Evolutionary conservation across 129 eudicot species (phyloP).

Genomic region (carrot (Daucus carota)): DNA sequence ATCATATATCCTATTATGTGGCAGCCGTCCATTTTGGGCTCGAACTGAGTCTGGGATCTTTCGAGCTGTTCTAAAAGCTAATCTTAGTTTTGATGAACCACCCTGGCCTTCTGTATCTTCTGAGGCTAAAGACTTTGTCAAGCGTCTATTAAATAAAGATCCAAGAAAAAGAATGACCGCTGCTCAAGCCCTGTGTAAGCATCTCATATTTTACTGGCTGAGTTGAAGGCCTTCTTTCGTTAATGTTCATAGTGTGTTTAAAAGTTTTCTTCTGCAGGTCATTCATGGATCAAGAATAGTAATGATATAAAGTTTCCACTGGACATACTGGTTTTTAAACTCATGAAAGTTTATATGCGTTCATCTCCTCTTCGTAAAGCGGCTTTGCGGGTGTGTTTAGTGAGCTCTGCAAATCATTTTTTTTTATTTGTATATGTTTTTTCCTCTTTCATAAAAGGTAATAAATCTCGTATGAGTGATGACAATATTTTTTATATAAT

Average conservation of each 20-base stretch:
- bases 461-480: background rate
- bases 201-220: background rate
- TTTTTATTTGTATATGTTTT: background rate
- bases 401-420: background rate
- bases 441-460: background rate
- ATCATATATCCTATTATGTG: slow-evolving; percentile 80
- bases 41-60: slow-evolving; percentile 93
- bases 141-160: slow-evolving; percentile 70
- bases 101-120: slow-evolving; percentile 87
- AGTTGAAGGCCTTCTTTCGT: background rate
- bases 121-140: slow-evolving; percentile 89
- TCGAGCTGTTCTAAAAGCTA: slow-evolving; percentile 84
- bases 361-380: slow-evolving; percentile 85
- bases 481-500: background rate
- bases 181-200: slow-evolving; percentile 81
- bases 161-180: slow-evolving; percentile 96
- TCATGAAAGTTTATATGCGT: slow-evolving; percentile 82
- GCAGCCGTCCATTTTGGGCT: slow-evolving; percentile 97
- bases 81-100: slow-evolving; percentile 79
- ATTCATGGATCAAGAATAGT: slow-evolving; percentile 68
- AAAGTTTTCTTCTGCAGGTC: slow-evolving; percentile 47
- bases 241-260: background rate
- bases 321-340: slow-evolving; percentile 63
- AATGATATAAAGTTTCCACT: slow-evolving; percentile 59
- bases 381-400: slow-evolving; percentile 67